phyloP scores from a whole-genome alignment of 148 eudicot species.

The Oxyria digyna region DNA sequence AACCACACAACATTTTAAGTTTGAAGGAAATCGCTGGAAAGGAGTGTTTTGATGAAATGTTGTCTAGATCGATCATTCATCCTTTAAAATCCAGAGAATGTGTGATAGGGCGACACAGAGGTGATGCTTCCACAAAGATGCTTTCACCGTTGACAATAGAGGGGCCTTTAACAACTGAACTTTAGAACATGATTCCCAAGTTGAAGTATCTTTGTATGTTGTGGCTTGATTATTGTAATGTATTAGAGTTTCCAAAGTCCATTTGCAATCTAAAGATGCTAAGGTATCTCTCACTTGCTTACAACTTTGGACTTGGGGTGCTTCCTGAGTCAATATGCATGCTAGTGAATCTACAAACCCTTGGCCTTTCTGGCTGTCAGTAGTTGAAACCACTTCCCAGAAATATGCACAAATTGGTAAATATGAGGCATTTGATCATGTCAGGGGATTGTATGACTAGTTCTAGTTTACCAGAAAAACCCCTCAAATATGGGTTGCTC shows the following conservation, averaged over 20 bases:
- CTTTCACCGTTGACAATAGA: too few species aligned
- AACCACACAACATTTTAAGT: too few species aligned
- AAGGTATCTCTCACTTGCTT: slow-evolving; percentile 17
- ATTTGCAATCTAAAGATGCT: slow-evolving; percentile 13
- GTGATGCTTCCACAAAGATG: too few species aligned
- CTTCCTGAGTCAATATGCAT: slow-evolving; percentile 11
- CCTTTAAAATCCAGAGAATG: too few species aligned
- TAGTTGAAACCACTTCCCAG: neutral
- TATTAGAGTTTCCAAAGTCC: slow-evolving; percentile 2
- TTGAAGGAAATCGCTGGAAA: too few species aligned
- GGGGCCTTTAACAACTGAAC: too few species aligned
- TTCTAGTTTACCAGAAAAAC: neutral
- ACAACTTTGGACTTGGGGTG: neutral
- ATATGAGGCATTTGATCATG: neutral
- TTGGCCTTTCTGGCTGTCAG: neutral
- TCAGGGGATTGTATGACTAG: neutral
- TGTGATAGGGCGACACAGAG: too few species aligned
- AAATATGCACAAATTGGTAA: neutral
- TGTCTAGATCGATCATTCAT: too few species aligned
- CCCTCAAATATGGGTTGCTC: neutral
- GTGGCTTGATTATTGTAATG: neutral
- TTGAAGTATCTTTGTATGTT: too few species aligned
- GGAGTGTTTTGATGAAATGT: too few species aligned
- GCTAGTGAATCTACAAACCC: slow-evolving; percentile 15
- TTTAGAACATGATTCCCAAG: too few species aligned